These are phyloP conservation scores for Venturiaceae sp. DNA, from an alignment of 2,329 filamentous ascomycete species.

Conservation along the genomic window DNA sequence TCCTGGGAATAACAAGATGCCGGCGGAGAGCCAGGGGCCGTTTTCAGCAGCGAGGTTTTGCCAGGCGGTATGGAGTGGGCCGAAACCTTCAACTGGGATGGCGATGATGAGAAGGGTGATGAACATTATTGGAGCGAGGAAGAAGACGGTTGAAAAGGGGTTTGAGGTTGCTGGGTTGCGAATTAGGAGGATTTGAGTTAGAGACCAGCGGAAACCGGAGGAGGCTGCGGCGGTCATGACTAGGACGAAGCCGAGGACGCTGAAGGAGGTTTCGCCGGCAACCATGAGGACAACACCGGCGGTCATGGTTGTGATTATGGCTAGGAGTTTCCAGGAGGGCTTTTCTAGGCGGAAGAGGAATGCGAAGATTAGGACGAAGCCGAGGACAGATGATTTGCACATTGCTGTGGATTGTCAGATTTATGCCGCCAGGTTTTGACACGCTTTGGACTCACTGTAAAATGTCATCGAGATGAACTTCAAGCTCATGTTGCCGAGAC, in stretches of 20 bases:
- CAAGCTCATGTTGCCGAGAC: constrained; percentile 87
- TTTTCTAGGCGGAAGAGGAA: constrained; percentile 87
- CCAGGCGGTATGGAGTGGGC: constrained; percentile 57
- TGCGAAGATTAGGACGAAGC: constrained; percentile 90
- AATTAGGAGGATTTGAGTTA: constrained; percentile 93
- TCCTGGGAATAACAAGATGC: constrained; percentile 81
- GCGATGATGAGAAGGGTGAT: constrained; percentile 69
- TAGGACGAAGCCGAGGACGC: constrained; percentile 75
- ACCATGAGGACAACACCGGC: constrained; percentile 96
- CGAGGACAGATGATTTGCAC: constrained; percentile 96
- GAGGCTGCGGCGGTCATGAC: constrained; percentile 93
- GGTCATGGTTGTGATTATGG: constrained; percentile 88
- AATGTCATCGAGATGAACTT: constrained; percentile 96
- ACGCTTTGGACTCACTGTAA: constrained; percentile 47
- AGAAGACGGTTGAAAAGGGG: constrained; percentile 94
- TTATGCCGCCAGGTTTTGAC: neutral
- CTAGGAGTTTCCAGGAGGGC: constrained; percentile 74
- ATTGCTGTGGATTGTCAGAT: constrained; percentile 71
- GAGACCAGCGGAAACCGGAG: constrained; percentile 92
- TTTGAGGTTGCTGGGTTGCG: constrained; percentile 93
- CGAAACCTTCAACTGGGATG: constrained; percentile 73
- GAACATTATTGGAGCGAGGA: constrained; percentile 97
- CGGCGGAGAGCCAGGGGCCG: constrained; percentile 55
- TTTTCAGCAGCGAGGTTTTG: constrained; percentile 53
- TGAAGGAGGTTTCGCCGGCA: constrained; percentile 85